Evolutionary conservation across 2,329 filamentous ascomycete species (phyloP), one percentile per base, ranked within the genome.

Genomic region (Ophiostoma sp.): DNA sequence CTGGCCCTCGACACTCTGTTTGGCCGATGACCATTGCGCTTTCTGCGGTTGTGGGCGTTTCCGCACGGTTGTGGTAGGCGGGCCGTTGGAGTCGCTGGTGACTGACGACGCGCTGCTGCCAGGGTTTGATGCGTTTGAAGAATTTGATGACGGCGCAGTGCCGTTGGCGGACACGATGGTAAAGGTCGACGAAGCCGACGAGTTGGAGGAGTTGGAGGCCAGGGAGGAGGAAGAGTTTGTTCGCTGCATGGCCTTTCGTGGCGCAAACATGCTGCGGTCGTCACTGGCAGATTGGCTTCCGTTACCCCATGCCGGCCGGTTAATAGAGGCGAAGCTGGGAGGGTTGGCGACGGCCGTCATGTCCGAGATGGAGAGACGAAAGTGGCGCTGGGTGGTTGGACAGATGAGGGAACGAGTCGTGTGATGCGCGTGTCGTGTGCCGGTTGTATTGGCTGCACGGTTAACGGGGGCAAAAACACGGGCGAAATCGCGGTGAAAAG

Each of bases 161-260:
- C 84, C 82, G 75, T 85, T 82, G 69, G 86, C 84, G 52, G 86
- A 84, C 71, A 90, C 81, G 36, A 73, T 70, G 68, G 89, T 91
- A 3, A 88, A 87, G 67, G 89, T 90, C 42, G 72, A 72, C 2
- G 89, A 87, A 69, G 79, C 79, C 44, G 87, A 88, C 0, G 83
- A 80, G 55, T 81, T 85, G 65, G 87, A 88, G 0, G 83, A 80
- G 52, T 81, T 85, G 65, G 87, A 87, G 14, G 91, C 90, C 72
- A 96, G 83, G 63, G 93, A 97, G 4, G 93, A 96, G 69, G 92
- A 95, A 47, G 94, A 98, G 82, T 92, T 96, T 75, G 89, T 89
- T 77, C 94, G 88, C 78, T 94, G 91, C 71, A 92, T 84, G 76
- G 85, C 88, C 81, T 97, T 97, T 74, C 93, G 91, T 76, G 92